Evolutionary conservation across 306 rosid species (phyloP).

Genomic region (Abrus precatorius): DNA sequence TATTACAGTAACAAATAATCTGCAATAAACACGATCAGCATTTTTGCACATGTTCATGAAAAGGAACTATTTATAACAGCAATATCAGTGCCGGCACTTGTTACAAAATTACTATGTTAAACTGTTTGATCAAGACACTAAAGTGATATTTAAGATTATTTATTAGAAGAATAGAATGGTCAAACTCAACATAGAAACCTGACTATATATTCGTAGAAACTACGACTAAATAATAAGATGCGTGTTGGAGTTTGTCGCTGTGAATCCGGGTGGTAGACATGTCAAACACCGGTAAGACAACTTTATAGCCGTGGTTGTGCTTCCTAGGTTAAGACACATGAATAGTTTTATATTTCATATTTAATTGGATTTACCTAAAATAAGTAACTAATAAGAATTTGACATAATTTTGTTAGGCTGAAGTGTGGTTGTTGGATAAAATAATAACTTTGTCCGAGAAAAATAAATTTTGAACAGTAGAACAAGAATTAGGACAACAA

Average conservation of each 20-base stretch:
- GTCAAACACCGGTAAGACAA: too few species aligned
- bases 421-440: not conserved
- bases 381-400: not conserved
- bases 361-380: not conserved
- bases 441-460: too few species aligned
- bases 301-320: too few species aligned
- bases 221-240: too few species aligned
- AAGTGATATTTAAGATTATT: not conserved
- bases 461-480: not conserved
- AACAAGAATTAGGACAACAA: slow-evolving; percentile 2
- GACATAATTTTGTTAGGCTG: not conserved
- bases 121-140: not conserved
- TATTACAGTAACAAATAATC: slow-evolving; percentile 20
- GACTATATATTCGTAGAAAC: too few species aligned
- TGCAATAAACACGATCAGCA: not conserved
- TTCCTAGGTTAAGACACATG: not conserved
- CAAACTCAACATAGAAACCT: not conserved
- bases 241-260: too few species aligned
- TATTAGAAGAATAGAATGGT: not conserved
- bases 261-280: too few species aligned
- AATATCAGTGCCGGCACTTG: not conserved
- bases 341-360: too few species aligned
- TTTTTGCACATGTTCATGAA: not conserved
- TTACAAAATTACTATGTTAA: not conserved
- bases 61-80: not conserved